Evolutionary conservation across 2,329 filamentous ascomycete genomes (phyloP).

Genomic region (Magnaporthiopsis incrustans): DNA sequence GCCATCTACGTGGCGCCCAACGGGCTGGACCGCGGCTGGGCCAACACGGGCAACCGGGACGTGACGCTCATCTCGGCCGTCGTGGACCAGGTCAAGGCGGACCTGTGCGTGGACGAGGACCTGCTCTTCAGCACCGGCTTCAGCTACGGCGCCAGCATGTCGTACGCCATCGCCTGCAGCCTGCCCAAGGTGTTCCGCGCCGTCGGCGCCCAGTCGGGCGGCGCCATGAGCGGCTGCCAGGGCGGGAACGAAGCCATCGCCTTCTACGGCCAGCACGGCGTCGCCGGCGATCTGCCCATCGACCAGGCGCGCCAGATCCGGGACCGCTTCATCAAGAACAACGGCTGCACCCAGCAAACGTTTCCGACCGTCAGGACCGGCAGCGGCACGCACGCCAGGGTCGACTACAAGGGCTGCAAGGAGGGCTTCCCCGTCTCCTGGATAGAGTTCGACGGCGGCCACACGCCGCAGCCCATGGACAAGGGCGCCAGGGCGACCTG

Average conservation of each 20-base stretch:
- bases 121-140: constrained; percentile 34
- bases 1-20: constrained; percentile 36
- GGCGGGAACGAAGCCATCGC: constrained; percentile 2
- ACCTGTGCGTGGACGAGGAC: constrained; percentile 32
- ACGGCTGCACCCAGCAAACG: constrained; percentile 22
- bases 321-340: constrained; percentile 29
- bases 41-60: constrained; percentile 32
- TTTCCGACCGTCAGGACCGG: neutral
- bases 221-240: constrained; percentile 1
- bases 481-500: constrained; percentile 19
- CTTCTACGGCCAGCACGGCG: constrained; percentile 5
- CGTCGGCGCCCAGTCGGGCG: constrained; percentile 15
- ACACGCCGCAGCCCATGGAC: constrained; percentile 11
- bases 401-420: constrained; percentile 20
- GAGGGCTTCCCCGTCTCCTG: constrained; percentile 24
- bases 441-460: constrained; percentile 23
- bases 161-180: constrained; percentile 32
- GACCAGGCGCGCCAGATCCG: constrained; percentile 22
- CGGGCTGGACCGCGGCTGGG: constrained; percentile 34
- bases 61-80: constrained; percentile 31
- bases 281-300: constrained; percentile 26
- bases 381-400: constrained; percentile 14
- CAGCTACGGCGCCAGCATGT: constrained; percentile 36
- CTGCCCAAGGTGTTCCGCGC: constrained; percentile 29
- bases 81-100: constrained; percentile 25